Evolutionary conservation across 345 rosid species (phyloP).

Genomic region (Gossypioides kirkii): DNA sequence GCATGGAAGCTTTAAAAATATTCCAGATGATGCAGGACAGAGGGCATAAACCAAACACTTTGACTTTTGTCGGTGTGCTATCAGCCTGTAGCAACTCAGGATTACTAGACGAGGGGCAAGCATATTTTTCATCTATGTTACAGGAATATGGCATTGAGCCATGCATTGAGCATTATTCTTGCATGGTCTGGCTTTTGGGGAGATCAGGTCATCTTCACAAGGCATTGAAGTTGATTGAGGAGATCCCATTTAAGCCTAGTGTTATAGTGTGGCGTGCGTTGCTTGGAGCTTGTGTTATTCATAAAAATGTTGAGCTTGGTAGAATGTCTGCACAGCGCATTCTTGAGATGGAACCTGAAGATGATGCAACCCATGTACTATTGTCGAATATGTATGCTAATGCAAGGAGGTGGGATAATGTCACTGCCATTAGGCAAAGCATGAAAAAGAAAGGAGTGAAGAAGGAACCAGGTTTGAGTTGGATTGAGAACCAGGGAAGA

Average conservation of each 20-base stretch:
- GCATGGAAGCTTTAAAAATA: conserved; percentile 47
- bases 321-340: conserved; percentile 48
- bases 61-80: conserved; percentile 71
- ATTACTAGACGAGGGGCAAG: conserved; percentile 52
- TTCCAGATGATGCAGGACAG: conserved; percentile 56
- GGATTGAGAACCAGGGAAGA: conserved; percentile 70
- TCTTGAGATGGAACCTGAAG: conserved; percentile 66
- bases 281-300: conserved; percentile 74
- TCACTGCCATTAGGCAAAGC: conserved; percentile 53
- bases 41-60: conserved; percentile 48
- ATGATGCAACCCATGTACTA: conserved; percentile 69
- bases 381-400: conserved; percentile 73
- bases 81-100: conserved; percentile 88
- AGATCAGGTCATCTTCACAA: conserved; percentile 66
- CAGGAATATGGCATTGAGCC: conserved; percentile 63
- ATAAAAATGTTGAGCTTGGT: conserved; percentile 63
- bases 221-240: conserved; percentile 61
- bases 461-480: conserved; percentile 86
- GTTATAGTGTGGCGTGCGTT: conserved; percentile 82
- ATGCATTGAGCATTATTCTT: conserved; percentile 69
- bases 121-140: conserved; percentile 67
- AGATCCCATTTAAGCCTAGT: conserved; percentile 61
- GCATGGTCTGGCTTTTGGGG: conserved; percentile 81
- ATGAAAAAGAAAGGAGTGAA: conserved; percentile 69
- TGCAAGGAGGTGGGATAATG: conserved; percentile 61